A percentile compares a stretch with the other conserved stretches of the same genome.
phyloP scores from a whole-genome alignment of 2,329 filamentous ascomycete species.

The Nemania abortiva region DNA sequence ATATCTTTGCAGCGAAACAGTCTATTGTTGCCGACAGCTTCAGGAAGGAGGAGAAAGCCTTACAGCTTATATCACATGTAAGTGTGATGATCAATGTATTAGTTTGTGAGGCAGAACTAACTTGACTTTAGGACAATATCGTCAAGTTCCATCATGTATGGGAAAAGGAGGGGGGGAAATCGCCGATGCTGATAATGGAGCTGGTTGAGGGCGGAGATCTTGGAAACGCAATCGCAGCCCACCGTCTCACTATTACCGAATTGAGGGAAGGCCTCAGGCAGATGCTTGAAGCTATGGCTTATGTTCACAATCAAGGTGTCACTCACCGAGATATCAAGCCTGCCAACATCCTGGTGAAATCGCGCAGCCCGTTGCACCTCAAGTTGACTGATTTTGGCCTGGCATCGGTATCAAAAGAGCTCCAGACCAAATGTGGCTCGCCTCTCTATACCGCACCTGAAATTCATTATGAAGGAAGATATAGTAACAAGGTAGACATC shows the following conservation, averaged over 20 bases:
- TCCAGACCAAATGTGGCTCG: conserved; percentile 1
- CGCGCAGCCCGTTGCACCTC: conserved; percentile 3
- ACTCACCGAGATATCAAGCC: conserved; percentile 30
- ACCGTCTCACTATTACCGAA: neutral
- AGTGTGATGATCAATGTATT: neutral
- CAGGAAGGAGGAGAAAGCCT: neutral
- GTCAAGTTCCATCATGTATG: neutral
- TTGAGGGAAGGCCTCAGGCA: neutral
- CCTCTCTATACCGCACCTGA: neutral
- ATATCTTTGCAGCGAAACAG: neutral
- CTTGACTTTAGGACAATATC: conserved; percentile 5
- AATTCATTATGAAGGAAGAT: neutral
- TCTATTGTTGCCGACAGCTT: accelerated
- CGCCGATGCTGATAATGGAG: conserved; percentile 11
- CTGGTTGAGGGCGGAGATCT: neutral
- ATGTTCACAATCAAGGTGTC: conserved; percentile 4
- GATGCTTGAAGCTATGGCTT: neutral
- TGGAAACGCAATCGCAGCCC: accelerated
- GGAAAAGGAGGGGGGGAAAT: no score
- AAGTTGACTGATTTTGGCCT: conserved; percentile 25
- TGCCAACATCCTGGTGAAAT: conserved; percentile 14
- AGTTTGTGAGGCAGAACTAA: neutral
- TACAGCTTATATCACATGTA: neutral
- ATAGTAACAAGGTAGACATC: conserved; percentile 24
- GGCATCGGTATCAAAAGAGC: neutral